phyloP scores from a whole-genome alignment of 176 grass and related monocot species.

The Lolium rigidum region DNA sequence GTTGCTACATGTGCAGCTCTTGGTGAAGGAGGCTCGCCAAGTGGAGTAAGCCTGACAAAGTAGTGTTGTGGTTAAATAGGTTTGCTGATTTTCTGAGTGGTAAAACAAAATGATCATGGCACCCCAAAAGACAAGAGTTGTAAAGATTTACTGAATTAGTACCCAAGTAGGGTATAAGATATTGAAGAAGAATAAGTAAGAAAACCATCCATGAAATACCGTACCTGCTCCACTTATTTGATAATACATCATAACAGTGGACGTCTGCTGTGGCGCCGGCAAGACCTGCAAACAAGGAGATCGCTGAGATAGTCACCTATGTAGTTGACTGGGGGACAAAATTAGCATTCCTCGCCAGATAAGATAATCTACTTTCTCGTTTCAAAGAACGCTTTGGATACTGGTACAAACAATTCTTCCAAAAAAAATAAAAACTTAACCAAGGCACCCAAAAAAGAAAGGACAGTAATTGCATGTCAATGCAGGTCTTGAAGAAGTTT shows the following conservation, averaged over 20 bases:
- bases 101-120: constrained; percentile 31
- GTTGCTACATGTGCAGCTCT: constrained; percentile 99
- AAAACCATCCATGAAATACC: constrained; percentile 42
- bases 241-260: constrained; percentile 93
- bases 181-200: constrained; percentile 29
- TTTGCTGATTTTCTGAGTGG: neutral
- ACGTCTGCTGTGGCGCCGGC: constrained; percentile 98
- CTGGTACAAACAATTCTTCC: constrained; percentile 10
- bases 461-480: neutral
- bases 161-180: constrained; percentile 2
- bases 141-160: constrained; percentile 33
- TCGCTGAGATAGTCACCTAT: constrained; percentile 12
- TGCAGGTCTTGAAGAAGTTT: constrained; percentile 6
- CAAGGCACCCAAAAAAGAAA: constrained; percentile 18
- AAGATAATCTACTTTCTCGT: constrained; percentile 6
- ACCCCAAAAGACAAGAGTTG: constrained; percentile 21
- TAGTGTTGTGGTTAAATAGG: constrained; percentile 34
- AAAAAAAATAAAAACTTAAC: neutral
- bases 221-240: constrained; percentile 99
- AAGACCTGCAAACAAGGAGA: constrained; percentile 70
- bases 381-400: neutral
- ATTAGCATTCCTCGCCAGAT: neutral
- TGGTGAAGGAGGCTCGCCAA: constrained; percentile 94
- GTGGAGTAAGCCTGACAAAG: constrained; percentile 82
- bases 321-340: constrained; percentile 24